These are phyloP conservation scores for Paracoccidioides brasiliensis DNA, from an alignment of 2,329 filamentous ascomycete species.

Conservation along the genomic window DNA sequence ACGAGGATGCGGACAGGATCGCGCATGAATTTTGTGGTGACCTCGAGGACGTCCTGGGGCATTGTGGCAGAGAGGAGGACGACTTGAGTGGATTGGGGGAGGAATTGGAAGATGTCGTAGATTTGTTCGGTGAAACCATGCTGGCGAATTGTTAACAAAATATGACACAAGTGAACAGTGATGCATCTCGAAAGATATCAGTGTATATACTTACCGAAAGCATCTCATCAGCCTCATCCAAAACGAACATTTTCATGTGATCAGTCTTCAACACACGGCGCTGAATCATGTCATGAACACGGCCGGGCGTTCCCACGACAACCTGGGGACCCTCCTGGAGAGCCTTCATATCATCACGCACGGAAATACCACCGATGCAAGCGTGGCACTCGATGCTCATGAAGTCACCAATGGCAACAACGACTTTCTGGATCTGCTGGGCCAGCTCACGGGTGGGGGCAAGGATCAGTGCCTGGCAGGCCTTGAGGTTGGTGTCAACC, in stretches of 20 bases:
- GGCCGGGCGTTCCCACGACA: slow-evolving; percentile 93
- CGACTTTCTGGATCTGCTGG: slow-evolving; percentile 99
- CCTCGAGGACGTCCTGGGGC: slow-evolving; percentile 97
- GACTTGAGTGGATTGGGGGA: slow-evolving; percentile 95
- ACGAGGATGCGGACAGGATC: slow-evolving; percentile 97
- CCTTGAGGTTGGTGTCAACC: slow-evolving; percentile 88
- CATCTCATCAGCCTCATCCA: slow-evolving; percentile 99
- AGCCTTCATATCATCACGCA: slow-evolving; percentile 97
- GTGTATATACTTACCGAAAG: slow-evolving; percentile 35
- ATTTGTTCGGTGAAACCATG: slow-evolving; percentile 99
- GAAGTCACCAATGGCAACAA: slow-evolving; percentile 97
- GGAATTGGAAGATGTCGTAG: slow-evolving; percentile 99
- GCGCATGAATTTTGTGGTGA: slow-evolving; percentile 99
- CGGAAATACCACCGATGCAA: slow-evolving; percentile 96
- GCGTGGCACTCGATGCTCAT: slow-evolving; percentile 99
- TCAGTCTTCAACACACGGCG: slow-evolving; percentile 94
- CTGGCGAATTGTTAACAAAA: slow-evolving; percentile 15
- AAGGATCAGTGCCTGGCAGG: slow-evolving; percentile 95
- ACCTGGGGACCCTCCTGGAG: slow-evolving; percentile 93
- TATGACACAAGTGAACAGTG: background rate
- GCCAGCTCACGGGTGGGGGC: slow-evolving; percentile 96
- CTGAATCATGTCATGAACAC: slow-evolving; percentile 99
- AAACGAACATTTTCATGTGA: slow-evolving; percentile 98
- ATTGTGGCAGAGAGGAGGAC: slow-evolving; percentile 97
- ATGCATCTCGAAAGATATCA: background rate